Evolutionary conservation across 2,329 filamentous ascomycete species (phyloP), one percentile per base, ranked within the genome.

Genomic region (Cryphonectria carpinicola): DNA sequence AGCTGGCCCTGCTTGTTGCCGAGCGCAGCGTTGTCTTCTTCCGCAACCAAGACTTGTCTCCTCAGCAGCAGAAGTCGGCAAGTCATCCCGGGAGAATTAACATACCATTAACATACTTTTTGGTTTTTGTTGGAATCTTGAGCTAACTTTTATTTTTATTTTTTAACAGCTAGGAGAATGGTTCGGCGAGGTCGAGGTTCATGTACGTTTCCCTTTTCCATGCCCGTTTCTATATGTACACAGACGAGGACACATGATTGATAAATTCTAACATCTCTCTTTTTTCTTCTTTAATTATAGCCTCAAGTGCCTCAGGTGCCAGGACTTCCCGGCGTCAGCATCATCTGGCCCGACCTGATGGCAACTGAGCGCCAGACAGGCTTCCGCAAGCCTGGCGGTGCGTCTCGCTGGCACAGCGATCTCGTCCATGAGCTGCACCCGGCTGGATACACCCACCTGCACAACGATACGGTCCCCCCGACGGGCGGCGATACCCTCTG

Each of bases 221-320:
- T 3, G 0, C 14, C 54, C 1, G 0, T 17, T 35, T 14, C 25
- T 28, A 22, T 8, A 8, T 6, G 39, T 41, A 32, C 32, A 32
- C 32, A 32, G 32, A 46, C 14, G 4, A 46, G 6, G 11, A 56
- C 11, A 54, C 8, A 56, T 17, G 2, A 32, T 28, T 8, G 7
- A 58, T 17, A 37, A 3, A 2, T 13, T 22, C 58, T 61, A 19
- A 61, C 35, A 39, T 4, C 17, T 22, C 22, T 39, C 1, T n/a
- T 22, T 49, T 19, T 7, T 5, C 8, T 14, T 5, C 14, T 39
- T 49, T 4, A 32, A 32, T 4, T 32, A 32, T 58, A 92, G 88
- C 91, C 91, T 0, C 91, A 93, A 87, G 89, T 88, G 0, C 87
- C 91, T 0, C 89, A 92, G 61, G 90, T 93, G 0, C 91, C 91